Conservation (phyloP, 768 basidiomycete genomes). For the Mycena filopes region DNA sequence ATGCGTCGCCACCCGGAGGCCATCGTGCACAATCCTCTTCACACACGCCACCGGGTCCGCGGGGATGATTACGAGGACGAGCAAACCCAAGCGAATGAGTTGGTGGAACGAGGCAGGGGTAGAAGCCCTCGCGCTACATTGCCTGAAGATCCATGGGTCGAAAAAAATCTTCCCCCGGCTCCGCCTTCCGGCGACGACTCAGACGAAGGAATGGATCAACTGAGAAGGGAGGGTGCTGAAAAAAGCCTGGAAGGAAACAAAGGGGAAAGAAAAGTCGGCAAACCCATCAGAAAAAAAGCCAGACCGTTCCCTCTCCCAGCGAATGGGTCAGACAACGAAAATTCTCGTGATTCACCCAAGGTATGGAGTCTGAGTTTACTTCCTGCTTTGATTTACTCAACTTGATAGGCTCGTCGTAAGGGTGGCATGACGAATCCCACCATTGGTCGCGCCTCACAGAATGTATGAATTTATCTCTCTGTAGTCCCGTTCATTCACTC, state of each 20-base stretch:
- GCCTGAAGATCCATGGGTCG: neutral
- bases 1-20: slow-evolving; percentile 72
- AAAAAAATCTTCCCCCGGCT: neutral
- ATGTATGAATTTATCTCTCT: neutral
- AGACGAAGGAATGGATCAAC: slow-evolving; percentile 20
- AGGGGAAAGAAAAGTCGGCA: neutral
- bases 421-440: neutral
- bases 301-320: slow-evolving; percentile 22
- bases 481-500: neutral
- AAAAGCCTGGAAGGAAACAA: neutral
- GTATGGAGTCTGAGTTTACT: slow-evolving; percentile 12
- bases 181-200: slow-evolving; percentile 27
- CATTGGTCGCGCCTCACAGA: neutral
- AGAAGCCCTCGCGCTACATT: neutral
- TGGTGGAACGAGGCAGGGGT: neutral
- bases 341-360: neutral
- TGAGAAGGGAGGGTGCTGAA: slow-evolving; percentile 13
- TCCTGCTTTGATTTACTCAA: neutral
- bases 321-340: neutral
- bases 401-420: neutral
- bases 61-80: slow-evolving; percentile 46
- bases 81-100: slow-evolving; percentile 31
- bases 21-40: slow-evolving; percentile 62
- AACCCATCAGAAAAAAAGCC: slow-evolving; percentile 1
- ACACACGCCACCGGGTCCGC: slow-evolving; percentile 45